phyloP scores from a whole-genome alignment of 2,329 filamentous ascomycete species.

The Alternaria infectoria region DNA sequence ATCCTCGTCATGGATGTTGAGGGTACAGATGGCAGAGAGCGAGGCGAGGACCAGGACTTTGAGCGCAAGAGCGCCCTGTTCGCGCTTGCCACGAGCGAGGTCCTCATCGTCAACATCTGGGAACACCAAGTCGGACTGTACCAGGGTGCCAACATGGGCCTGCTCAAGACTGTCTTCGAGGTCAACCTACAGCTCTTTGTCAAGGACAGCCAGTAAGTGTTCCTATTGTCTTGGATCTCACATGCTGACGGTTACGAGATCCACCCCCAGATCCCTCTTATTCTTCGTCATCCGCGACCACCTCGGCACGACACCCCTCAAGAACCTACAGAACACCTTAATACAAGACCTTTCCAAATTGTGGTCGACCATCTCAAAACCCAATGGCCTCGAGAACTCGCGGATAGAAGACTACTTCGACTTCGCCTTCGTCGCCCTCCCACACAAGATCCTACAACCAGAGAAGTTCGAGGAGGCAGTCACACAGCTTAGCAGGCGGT shows the following conservation, averaged over 20 bases:
- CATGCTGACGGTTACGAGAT: constrained; percentile 58
- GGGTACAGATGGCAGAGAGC: constrained; percentile 93
- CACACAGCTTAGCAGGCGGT: constrained; percentile 78
- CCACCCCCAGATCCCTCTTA: constrained; percentile 85
- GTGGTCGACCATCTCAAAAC: constrained; percentile 92
- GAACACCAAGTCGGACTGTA: constrained; percentile 98
- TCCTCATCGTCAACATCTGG: constrained; percentile 98
- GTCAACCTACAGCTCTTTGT: constrained; percentile 97
- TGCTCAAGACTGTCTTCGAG: constrained; percentile 98
- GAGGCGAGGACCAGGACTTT: constrained; percentile 98
- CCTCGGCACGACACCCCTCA: constrained; percentile 86
- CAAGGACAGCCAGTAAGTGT: constrained; percentile 84
- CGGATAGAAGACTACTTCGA: constrained; percentile 98
- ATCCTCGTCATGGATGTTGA: constrained; percentile 99
- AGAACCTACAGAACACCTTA: constrained; percentile 88
- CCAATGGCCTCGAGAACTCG: constrained; percentile 83
- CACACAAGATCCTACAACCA: constrained; percentile 94
- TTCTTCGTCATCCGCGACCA: constrained; percentile 99
- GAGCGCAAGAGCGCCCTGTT: constrained; percentile 98
- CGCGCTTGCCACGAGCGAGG: constrained; percentile 95
- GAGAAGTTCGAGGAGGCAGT: constrained; percentile 88
- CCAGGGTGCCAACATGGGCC: constrained; percentile 97
- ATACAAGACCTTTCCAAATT: constrained; percentile 90
- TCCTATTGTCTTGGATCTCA: background rate
- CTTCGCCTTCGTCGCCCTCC: constrained; percentile 93